These are phyloP conservation scores for Cnidoscolus chayamansa DNA, from an alignment of 441 rosid species.

Conservation along the genomic window DNA sequence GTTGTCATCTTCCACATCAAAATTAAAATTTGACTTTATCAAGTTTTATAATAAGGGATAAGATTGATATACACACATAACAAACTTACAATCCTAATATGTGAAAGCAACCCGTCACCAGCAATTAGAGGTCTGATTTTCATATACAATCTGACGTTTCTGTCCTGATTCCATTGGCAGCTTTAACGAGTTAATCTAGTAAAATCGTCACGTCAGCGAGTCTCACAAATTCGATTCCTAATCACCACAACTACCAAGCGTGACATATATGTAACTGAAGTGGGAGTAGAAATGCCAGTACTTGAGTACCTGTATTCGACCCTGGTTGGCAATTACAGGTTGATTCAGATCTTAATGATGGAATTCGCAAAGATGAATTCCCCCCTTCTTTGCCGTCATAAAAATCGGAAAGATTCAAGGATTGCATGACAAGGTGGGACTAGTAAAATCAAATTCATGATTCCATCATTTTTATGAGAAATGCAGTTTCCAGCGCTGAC, in stretches of 20 bases:
- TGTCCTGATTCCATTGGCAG: conserved; percentile 27
- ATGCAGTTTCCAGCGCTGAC: conserved; percentile 71
- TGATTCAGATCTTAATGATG: conserved; percentile 1
- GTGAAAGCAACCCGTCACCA: conserved; percentile 20
- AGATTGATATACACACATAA: conserved; percentile 17
- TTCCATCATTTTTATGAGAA: conserved; percentile 72
- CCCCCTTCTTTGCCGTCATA: not conserved
- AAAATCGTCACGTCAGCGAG: conserved; percentile 1
- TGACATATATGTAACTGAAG: not conserved
- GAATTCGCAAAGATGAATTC: not conserved
- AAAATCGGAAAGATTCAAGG: conserved; percentile 1
- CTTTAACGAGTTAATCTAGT: conserved; percentile 15
- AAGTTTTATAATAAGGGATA: conserved; percentile 3
- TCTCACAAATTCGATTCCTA: conserved; percentile 15
- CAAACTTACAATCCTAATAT: conserved; percentile 6
- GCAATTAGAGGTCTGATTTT: conserved; percentile 15
- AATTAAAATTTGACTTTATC: not conserved
- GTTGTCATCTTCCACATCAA: not conserved
- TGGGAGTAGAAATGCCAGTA: not conserved
- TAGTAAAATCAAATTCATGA: conserved; percentile 13
- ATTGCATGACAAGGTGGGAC: not conserved
- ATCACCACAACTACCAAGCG: conserved; percentile 5
- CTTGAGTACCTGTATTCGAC: conserved; percentile 2
- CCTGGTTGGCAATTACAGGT: conserved; percentile 7
- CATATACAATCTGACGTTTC: not conserved